These are phyloP conservation scores for Omphalotus guepiniiformis DNA, from an alignment of 768 basidiomycete species.

Conservation along the genomic window DNA sequence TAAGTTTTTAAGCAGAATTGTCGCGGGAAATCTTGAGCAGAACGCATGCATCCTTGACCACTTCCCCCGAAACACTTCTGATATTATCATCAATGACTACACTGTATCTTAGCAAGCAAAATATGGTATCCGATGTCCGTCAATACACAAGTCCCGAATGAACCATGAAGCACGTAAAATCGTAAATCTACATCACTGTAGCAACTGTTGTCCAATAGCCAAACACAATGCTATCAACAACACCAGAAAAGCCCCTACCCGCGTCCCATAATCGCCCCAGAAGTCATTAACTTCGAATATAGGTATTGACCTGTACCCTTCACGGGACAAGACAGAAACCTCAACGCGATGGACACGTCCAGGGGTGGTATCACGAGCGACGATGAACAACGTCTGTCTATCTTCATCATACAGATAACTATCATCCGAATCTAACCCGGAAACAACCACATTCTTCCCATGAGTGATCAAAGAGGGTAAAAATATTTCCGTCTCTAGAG, in stretches of 20 bases:
- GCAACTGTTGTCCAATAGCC: no score
- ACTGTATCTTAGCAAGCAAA: no score
- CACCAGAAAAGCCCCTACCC: background rate
- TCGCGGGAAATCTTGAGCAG: no score
- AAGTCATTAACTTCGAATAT: constrained; percentile 58
- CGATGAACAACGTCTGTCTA: constrained; percentile 73
- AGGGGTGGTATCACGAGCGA: constrained; percentile 37
- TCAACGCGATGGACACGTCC: constrained; percentile 44
- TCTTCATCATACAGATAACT: constrained; percentile 54
- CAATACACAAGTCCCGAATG: no score
- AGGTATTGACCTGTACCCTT: constrained; percentile 24
- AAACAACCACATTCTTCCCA: constrained; percentile 53
- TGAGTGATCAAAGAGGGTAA: constrained; percentile 60
- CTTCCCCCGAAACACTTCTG: no score
- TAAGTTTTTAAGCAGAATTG: no score
- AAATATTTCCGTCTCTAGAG: constrained; percentile 82
- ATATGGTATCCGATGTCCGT: no score
- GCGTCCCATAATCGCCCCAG: constrained; percentile 48
- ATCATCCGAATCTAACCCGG: constrained; percentile 50
- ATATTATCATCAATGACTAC: no score
- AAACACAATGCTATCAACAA: background rate
- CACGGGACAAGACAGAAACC: constrained; percentile 53
- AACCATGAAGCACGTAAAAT: no score
- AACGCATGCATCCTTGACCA: no score
- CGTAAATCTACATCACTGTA: no score